Base-by-base conservation (phyloP, 2,329 filamentous ascomycete genomes). In the Alternaria triticimaculans region DNA sequence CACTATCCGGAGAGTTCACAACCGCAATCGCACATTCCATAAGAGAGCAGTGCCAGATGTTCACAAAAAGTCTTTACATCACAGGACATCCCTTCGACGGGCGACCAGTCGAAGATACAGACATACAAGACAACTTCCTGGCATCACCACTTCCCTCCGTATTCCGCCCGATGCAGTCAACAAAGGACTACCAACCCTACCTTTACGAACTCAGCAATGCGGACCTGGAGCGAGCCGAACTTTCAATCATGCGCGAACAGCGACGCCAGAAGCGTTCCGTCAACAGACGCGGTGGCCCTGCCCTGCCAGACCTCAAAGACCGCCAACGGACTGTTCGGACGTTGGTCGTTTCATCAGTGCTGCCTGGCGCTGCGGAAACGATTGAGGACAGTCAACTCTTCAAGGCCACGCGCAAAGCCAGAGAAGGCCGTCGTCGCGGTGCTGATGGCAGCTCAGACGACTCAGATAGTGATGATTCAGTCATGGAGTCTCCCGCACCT, bases 11-110 rank as follows among this genome's bases (percentile, higher is more conserved):
- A 67, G 96, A 99, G 80, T 99, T 99, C 75, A 94, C 93, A 3
- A 99, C 96, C 0, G 95, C 96, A 8, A 98, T 99, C 78, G 96
- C 96, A 12, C 96, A 99, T 82, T 97, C 93, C 65, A 99, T 99
- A 75, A 91, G 96, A 66, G 96, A 99, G 80, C 96, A 99, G 81
- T 90, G 91, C 44, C 96, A 99, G 78, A 87, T 98, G 28, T 99
- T 97, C 79, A 96, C 94, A 6, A 92, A 93, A 78, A 96, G 94
- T 75, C 84, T 99, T 64, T 98, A 97, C 81, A 93, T 96, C 73
- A 89, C 96, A 57, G 94, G 94, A 3, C 94, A 99, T 82, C 91
- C 94, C 25, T 99, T 99, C 74, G 96, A 99, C 77, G 96, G 96
- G 54, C 88, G 96, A 37, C 94, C 94, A 3, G 87, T 98, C 21